Conservation (phyloP, 352 stramenopile genomes). For the Globisporangium parvum region DNA sequence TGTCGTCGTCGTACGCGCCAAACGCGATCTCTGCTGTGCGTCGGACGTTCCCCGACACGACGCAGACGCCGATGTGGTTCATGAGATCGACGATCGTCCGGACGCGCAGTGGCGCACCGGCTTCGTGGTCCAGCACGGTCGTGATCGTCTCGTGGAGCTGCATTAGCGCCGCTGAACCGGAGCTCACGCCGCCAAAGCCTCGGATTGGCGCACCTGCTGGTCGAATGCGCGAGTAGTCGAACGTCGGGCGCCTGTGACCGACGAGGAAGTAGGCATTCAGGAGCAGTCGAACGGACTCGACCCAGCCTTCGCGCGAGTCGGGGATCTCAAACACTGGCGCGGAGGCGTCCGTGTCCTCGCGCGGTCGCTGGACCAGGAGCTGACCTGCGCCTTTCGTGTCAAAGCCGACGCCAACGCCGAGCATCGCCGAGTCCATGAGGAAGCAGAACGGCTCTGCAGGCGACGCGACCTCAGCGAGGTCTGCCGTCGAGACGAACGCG, state of each 20-base stretch:
- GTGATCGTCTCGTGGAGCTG: conserved; percentile 64
- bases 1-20: conserved; percentile 73
- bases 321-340: conserved; percentile 28
- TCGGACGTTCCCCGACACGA: conserved; percentile 90
- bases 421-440: conserved; percentile 94
- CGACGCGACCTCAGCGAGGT: conserved; percentile 46
- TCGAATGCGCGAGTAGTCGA: conserved; percentile 85
- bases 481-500: conserved; percentile 88
- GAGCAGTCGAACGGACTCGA: conserved; percentile 75
- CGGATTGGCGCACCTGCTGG: conserved; percentile 79
- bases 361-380: conserved; percentile 29
- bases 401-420: conserved; percentile 92
- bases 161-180: conserved; percentile 68
- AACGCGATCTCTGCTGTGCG: conserved; percentile 93
- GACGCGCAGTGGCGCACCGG: conserved; percentile 46
- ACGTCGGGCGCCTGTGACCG: conserved; percentile 23
- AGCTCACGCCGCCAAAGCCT: conserved; percentile 89
- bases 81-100: conserved; percentile 91
- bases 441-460: conserved; percentile 89
- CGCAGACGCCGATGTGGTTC: conserved; percentile 88
- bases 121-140: conserved; percentile 41
- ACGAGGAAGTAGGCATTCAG: conserved; percentile 84
- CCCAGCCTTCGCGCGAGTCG: conserved; percentile 82
- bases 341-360: conserved; percentile 10
- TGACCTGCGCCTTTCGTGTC: conserved; percentile 87